phyloP scores from a whole-genome alignment of 2,329 filamentous ascomycete species.

The Colletotrichum lini region DNA sequence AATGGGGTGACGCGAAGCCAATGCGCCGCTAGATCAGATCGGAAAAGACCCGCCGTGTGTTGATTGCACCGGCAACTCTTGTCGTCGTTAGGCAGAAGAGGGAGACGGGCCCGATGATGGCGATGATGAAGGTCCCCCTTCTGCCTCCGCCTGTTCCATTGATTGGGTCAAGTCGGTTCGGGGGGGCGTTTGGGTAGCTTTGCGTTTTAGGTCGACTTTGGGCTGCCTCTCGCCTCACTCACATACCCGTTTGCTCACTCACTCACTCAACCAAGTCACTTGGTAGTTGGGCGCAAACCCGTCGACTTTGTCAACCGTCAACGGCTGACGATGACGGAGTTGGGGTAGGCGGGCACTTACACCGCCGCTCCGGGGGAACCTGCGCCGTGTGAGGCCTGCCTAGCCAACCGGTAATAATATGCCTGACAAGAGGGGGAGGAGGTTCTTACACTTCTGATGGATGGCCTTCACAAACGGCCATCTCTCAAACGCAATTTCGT shows the following conservation, averaged over 20 bases:
- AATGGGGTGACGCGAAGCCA: constrained; percentile 39
- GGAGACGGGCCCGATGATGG: constrained; percentile 21
- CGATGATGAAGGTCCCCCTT: constrained; percentile 15
- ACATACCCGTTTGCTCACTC: background rate
- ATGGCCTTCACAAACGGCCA: background rate
- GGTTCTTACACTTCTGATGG: constrained; percentile 10
- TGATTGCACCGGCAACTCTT: constrained; percentile 7
- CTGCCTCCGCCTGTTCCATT: constrained; percentile 17
- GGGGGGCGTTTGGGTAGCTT: constrained; percentile 31
- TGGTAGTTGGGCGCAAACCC: background rate
- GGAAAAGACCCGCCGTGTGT: constrained; percentile 17
- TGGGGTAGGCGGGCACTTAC: constrained; percentile 22
- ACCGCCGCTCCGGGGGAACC: constrained; percentile 33
- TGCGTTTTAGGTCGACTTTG: constrained; percentile 36
- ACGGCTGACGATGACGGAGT: constrained; percentile 41
- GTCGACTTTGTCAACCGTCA: constrained; percentile 13
- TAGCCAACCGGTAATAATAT: background rate
- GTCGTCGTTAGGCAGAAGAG: constrained; percentile 22
- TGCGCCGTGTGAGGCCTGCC: constrained; percentile 25
- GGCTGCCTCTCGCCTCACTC: constrained; percentile 26
- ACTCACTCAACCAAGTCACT: too few species aligned
- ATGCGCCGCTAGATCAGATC: constrained; percentile 42
- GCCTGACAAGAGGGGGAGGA: background rate
- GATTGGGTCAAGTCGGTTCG: constrained; percentile 12
- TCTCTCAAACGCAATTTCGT: constrained; percentile 10